Base-by-base conservation (phyloP, 495 filamentous ascomycete genomes). In the Aspergillus haitiensis region DNA sequence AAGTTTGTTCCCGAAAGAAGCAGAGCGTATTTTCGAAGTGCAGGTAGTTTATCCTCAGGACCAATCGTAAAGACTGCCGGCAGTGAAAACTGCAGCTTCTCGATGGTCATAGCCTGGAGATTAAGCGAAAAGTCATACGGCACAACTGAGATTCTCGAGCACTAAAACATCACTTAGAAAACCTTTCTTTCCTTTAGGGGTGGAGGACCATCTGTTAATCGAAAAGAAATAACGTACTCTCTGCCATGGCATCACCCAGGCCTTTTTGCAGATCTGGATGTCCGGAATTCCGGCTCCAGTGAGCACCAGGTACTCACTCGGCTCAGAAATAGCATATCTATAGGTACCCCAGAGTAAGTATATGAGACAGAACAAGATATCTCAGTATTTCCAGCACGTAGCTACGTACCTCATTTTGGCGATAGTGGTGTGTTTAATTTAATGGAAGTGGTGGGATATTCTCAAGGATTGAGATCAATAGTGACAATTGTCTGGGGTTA, bases 61-160 rank as follows among this genome's bases (percentile, higher is more conserved):
- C 90, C 90, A 60, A 93, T 85, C 21, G 90, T 93, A 71, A 93
- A 92, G 44, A 92, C 88, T n/a, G 90, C 88, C 9, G 90, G 90
- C 6, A 91, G 80, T 27, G 82, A 75, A 69, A 91, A 91, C 49
- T 91, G 86, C 9, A 93, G 79, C 73, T 92, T 93, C 71, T 93
- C 90, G 58, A 85, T 79, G 18, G 88, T 93, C 89, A 92, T 93
- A 32, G 90, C 90, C 70, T 91, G 88, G 5, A 93, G 81, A 48
- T 80, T 83, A 71, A 93, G 85, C 37, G 80, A 79, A 68, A 90
- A 91, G 70, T 92, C 89, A 70, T 88, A 89, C 0, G 90, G 90
- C 58, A 88, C 84, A 52, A 92, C 86, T 21, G 77, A 81, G 67
- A 88, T 81, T 62, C 80, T 70, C 33, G 67, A 59, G 33, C 67